Base-by-base conservation (phyloP, 306 rosid genomes). In the Arachis hypogaea region DNA sequence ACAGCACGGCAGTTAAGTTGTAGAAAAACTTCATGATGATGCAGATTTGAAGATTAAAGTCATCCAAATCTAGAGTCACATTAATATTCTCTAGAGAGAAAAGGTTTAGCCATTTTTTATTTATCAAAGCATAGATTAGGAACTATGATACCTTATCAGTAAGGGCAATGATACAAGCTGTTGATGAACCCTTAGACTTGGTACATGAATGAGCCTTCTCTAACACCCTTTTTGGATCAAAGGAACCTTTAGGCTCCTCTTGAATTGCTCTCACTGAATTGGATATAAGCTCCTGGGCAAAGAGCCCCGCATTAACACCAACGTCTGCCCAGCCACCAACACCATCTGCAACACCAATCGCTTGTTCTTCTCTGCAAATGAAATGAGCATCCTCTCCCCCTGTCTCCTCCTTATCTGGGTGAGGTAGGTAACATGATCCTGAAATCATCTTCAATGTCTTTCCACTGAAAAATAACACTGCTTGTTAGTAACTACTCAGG, bases 301-400 rank as follows among this genome's bases (percentile, higher is more conserved):
- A 90, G 66, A 58, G 65, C 59, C 96, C 93, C 1, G 96, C 82
- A 77, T 90, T 78, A 65, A 90, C 77, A 18, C 96, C 93, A 70
- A 90, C 91, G 58, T 90, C 96, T 9, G 96, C 96, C 96, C 96
- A 90, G 63, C 96, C 96, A 61, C 93, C 96, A 52, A 88, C 96
- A 72, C 96, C 96, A 58, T 86, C 96, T 11, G 96, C 96, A 61
- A 90, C 90, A 49, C 96, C 93, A 66, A 90, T 83, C 52, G 69
- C 96, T 55, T 88, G 90, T 82, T 83, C 85, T 41, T 90, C 91
- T 52, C 36, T 58, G 71, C 93, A 88, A 82, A 90, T 88, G 77
- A 90, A 90, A 68, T 88, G 91, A 81, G 93, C 91, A 82, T 90
- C 96, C 82, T 90, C 96, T 80, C 93, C 96, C 5, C 93, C 93